Evolutionary conservation across 2,329 filamentous ascomycete genomes (phyloP), one percentile per base, ranked within the genome.

Genomic region (Neurospora sp.): DNA sequence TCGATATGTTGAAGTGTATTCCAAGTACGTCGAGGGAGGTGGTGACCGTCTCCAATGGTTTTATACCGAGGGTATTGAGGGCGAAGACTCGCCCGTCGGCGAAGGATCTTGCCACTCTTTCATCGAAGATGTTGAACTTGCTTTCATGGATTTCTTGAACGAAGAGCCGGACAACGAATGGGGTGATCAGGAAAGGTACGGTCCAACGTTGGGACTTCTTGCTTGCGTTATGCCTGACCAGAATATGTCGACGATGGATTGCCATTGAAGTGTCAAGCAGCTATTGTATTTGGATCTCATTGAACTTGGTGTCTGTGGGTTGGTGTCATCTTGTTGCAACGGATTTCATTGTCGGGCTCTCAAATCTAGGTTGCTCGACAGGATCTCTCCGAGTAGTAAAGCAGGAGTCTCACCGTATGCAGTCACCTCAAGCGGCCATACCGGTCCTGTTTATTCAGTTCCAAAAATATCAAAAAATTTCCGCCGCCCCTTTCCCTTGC

Each of bases 401-500:
- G 0, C 0, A 13, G 15, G 13, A 28, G 4, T 17, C 0, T 17
- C 2, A 15, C 3, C 4, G 10, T 4, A 23, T 23, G 11, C 19
- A 1, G 3, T 13, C n/a, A 52, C n/a, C 0, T n/a, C n/a, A 6
- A 9, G 0, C 40, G 40, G 2, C 40, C 40, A 4, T n/a, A 42
- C 3, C 17, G 40, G 3, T 3, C 40, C 3, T 19, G 2, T 13
- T 46, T 11, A 23, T 46, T 19, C n/a, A 52, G 43, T 13, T 13
- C 2, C 10, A 7, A 13, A 0, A 52, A 7, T 7, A 15, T 23
- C 5, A 1, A 7, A 1, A 8, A 1, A 52, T 10, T 1, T 13
- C 0, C 3, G 10, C 19, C 11, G 19, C 5, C 5, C 5, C 5
- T 23, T 4, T 52, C 10, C 43, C 4, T 23, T 52, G 10, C 0